Evolutionary conservation across 176 grass and related monocot species (phyloP), one percentile per base, ranked within the genome.

Genomic region (Triticum timopheevii): DNA sequence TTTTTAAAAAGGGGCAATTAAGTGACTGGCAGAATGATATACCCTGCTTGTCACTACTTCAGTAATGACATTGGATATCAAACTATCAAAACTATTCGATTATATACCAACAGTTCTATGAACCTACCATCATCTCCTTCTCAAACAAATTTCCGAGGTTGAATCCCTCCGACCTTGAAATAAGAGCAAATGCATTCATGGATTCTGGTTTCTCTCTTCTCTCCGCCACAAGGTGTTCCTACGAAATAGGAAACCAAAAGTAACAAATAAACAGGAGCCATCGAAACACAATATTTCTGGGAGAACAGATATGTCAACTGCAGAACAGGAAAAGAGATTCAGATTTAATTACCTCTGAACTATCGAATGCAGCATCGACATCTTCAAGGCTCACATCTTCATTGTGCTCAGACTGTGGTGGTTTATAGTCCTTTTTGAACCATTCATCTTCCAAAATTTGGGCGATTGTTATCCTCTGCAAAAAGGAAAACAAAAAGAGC

Each of bases 141-240:
- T 99, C 97, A 83, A 99, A 99, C 69, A 99, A 91, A 84, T 89
- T 99, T 90, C 97, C 97, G 17, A 99, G 92, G 80, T 99, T 99
- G 80, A 99, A 99, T 61, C 97, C 97, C 83, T 96, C 94, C 56
- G 97, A 99, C 84, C 97, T 94, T 71, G 97, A 93, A 84, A 99
- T 99, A 86, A 99, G 94, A 82, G 94, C 97, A 89, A 99, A 99
- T 36, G 97, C 97, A 99, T 99, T 99, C 91, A 99, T 93, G 20
- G 92, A 96, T 44, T 99, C 91, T 61, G 97, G 97, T 69, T 89
- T 99, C 49, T 96, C 94, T 90, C 77, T 99, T 73, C 56, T 96
- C 80, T 94, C 97, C 1, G 94, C 89, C 80, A 99, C 97, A 82
- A 99, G 91, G 82, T 96, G 80, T 80, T 93, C 97, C 97, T 99